phyloP scores from a whole-genome alignment of 1,284 basidiomycete genomes.

The Cryptococcus jaspeensis region DNA sequence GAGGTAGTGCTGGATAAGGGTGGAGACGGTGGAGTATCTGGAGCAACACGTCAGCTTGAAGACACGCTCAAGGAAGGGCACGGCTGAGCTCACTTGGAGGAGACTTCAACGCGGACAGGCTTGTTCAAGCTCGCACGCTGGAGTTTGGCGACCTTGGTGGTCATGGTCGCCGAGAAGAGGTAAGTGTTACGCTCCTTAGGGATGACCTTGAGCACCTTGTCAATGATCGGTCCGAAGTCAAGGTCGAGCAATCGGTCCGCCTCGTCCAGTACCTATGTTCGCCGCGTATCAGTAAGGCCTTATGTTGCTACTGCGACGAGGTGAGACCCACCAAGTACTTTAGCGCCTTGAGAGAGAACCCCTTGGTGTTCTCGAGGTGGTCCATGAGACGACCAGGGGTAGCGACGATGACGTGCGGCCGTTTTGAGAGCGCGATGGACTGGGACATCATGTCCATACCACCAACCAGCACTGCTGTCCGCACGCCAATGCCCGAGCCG shows the following conservation, averaged over 20 bases:
- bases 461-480: conserved; percentile 89
- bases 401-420: conserved; percentile 92
- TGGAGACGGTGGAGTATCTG: conserved; percentile 96
- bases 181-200: conserved; percentile 94
- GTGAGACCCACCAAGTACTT: conserved; percentile 72
- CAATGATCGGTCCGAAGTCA: conserved; percentile 96
- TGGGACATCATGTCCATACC: conserved; percentile 95
- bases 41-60: not conserved
- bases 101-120: conserved; percentile 92
- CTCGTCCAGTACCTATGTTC: conserved; percentile 83
- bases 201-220: conserved; percentile 94
- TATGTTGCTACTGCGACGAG: not conserved
- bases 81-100: conserved; percentile 69
- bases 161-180: conserved; percentile 99
- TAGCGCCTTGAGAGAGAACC: conserved; percentile 82
- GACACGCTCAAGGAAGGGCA: not conserved
- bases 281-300: not conserved
- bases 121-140: conserved; percentile 94
- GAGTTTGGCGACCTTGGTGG: conserved; percentile 95
- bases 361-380: conserved; percentile 97
- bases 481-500: conserved; percentile 89
- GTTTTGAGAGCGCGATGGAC: conserved; percentile 87
- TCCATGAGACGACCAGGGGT: conserved; percentile 94
- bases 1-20: conserved; percentile 92
- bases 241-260: conserved; percentile 95